A percentile compares a stretch with the other conserved stretches of the same genome.
phyloP scores from a whole-genome alignment of 495 filamentous ascomycete genomes.

The Podospora appendiculata region DNA sequence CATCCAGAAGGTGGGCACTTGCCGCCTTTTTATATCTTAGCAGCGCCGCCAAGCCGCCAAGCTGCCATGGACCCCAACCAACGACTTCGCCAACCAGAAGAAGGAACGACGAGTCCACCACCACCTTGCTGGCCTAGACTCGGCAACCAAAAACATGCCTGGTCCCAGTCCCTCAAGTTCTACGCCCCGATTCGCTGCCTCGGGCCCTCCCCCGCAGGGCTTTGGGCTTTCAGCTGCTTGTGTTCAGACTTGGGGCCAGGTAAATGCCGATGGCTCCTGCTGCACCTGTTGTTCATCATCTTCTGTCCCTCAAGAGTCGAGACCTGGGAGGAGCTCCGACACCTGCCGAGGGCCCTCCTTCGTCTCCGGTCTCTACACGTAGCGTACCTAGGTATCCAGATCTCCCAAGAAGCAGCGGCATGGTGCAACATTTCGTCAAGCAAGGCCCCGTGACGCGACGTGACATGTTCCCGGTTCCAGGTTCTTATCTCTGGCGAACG shows the following conservation, averaged over 20 bases:
- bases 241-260: too few relatives aligned
- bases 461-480: neutral
- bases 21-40: neutral
- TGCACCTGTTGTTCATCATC: too few relatives aligned
- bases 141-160: too few relatives aligned
- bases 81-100: neutral
- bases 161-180: too few relatives aligned
- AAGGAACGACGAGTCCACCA: neutral
- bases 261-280: too few relatives aligned
- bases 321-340: neutral
- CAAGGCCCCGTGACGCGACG: neutral
- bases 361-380: neutral
- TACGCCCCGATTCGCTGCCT: too few relatives aligned
- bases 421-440: neutral
- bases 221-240: too few relatives aligned
- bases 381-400: too few relatives aligned
- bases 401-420: neutral
- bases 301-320: neutral
- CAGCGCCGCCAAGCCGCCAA: neutral
- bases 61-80: neutral
- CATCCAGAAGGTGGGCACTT: slow-evolving; percentile 3
- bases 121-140: too few relatives aligned
- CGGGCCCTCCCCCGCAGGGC: too few relatives aligned
- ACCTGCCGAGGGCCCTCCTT: neutral
- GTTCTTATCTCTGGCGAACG: neutral